Evolutionary conservation across 2,329 filamentous ascomycete species (phyloP).

Genomic region (Hypoxylon sp.): DNA sequence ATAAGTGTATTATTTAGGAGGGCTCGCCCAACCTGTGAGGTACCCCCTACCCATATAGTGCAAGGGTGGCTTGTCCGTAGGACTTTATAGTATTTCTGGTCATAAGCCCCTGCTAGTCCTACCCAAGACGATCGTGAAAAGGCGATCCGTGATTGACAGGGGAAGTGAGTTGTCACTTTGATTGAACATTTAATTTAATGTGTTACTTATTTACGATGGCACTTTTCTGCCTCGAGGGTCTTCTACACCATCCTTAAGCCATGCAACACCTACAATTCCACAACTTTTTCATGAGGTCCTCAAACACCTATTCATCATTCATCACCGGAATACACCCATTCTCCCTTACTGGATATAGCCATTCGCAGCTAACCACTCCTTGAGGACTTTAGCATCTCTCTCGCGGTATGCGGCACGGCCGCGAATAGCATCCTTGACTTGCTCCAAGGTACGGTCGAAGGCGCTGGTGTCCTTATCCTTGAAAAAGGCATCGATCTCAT

Average conservation of each 20-base stretch:
- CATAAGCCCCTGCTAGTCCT: too few relatives aligned
- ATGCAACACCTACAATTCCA: background rate
- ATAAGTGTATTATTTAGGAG: too few relatives aligned
- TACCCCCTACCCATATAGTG: too few relatives aligned
- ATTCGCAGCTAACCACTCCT: slow-evolving; percentile 81
- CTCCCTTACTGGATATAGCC: slow-evolving; percentile 56
- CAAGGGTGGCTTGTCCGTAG: too few relatives aligned
- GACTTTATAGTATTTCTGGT: too few relatives aligned
- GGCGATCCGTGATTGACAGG: background rate
- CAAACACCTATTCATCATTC: background rate
- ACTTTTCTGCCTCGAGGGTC: background rate
- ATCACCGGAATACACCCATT: background rate
- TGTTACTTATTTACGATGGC: background rate
- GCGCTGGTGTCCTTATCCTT: slow-evolving; percentile 85
- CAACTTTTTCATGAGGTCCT: background rate
- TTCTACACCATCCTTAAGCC: background rate
- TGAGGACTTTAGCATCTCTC: slow-evolving; percentile 79
- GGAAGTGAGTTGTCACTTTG: background rate
- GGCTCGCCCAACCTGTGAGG: too few relatives aligned
- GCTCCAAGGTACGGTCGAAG: slow-evolving; percentile 88
- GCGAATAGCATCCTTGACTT: slow-evolving; percentile 87
- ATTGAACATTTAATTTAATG: slow-evolving; percentile 6
- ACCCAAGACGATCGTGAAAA: background rate
- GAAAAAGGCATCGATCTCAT: slow-evolving; percentile 90
- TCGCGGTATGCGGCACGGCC: slow-evolving; percentile 86